Base-by-base conservation (phyloP, 2,329 filamentous ascomycete genomes). In the Ceratocystis eucalypticola region DNA sequence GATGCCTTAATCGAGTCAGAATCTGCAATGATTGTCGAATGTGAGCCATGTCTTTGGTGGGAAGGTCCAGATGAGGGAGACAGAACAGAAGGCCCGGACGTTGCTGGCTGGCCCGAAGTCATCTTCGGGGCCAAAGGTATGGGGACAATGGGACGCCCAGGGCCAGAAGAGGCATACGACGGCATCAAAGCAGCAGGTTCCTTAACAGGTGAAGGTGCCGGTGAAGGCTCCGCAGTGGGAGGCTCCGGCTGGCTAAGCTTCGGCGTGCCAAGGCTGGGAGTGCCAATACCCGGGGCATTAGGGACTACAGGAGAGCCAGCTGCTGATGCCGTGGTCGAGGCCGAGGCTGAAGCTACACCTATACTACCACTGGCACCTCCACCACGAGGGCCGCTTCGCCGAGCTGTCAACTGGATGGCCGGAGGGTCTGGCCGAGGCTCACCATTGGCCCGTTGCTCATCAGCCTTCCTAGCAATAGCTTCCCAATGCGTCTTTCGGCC, bases 371-470 rank as follows among this genome's bases (percentile, higher is more conserved):
- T 59, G 78, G 77, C 61, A 73, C 70, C 6, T 74, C 71, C 22
- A 74, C 70, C 6, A 74, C 72, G 4, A 74, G 71, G 66, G 73
- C 78, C 71, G 73, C 77, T 74, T 82, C 84, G 72, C 79, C 81
- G 62, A 78, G 76, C 72, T 78, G 78, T 70, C 82, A 80, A 61
- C 79, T 78, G 25, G 80, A 65, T 59, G 79, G 78, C 76, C 6
- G 86, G 85, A 45, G 84, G 82, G 25, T 82, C 79, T 0, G 84
- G 85, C 65, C 81, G 77, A 71, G 81, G 81, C 74, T 88, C 84
- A 59, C 84, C 83, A 65, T 81, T 75, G 7, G 72, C 69, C 65
- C 77, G 78, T 74, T 83, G 84, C 30, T 74, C 76, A 69, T 88
- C 84, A 17, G 86, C 84, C 59, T 86, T 83, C 63, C 76, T 77